Evolutionary conservation across 2,329 filamentous ascomycete genomes (phyloP), one percentile per base, ranked within the genome.

Genomic region (Hypoxylon sp.): DNA sequence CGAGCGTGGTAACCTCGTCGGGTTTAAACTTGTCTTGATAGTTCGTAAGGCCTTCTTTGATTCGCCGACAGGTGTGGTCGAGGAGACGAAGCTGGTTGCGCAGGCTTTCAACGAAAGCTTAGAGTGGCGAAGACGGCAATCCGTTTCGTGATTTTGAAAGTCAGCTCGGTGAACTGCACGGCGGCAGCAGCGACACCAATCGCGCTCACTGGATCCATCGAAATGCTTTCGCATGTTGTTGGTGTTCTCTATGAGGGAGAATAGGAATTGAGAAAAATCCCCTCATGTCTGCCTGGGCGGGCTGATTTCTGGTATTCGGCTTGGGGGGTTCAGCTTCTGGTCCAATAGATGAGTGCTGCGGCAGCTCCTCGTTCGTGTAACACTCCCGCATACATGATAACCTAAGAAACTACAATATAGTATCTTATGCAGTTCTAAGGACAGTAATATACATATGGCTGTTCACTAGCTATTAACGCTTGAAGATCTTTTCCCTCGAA

Each of bases 51-150:
- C 59, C 54, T 37, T 50, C 49, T 7, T 62, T 24, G 43, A 62
- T 62, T 17, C 49, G 48, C 30, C 49, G 54, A n/a, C 44, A 26
- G 22, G 54, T 50, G 34, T 22, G 53, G 34, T 50, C 43, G 32
- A 62, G 48, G 37, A 62, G 59, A 24, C 48, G 32, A n/a, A 62
- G 59, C 34, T 62, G 59, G n/a, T 24, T 62, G 32, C 54, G 54
- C 15, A 62, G 34, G 32, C 41, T 46, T 20, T 62, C 54, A 13
- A 62, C 26, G 13, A 57, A 62, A 8, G 54, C 32, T 46, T 50
- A 56, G 20, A 7, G 28, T 26, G 22, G 41, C 22, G 26, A 62
- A 62, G 24, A 57, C 43, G 1, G 59, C 49, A 30, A 57, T 57
- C 17, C 59, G 41, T 10, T 54, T 57, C 6, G 54, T 54, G 20